phyloP scores from a whole-genome alignment of 805 yeast species.

The Myxozyma nipponensis region DNA sequence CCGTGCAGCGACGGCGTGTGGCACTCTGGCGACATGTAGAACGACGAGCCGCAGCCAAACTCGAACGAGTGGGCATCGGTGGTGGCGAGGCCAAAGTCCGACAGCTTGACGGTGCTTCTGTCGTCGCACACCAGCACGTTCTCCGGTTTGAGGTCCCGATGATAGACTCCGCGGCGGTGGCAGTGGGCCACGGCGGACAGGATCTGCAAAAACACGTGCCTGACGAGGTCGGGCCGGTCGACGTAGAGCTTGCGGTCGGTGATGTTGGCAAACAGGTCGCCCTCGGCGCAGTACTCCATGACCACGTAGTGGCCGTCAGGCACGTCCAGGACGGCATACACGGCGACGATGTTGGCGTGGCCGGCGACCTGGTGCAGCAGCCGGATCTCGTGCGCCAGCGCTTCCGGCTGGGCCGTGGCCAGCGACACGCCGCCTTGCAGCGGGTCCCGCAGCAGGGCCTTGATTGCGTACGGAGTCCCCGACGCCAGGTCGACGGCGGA shows the following conservation, averaged over 20 bases:
- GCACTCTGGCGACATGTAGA: slow-evolving; percentile 77
- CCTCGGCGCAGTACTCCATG: slow-evolving; percentile 82
- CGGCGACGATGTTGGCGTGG: slow-evolving; percentile 74
- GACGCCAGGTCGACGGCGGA: slow-evolving; percentile 55
- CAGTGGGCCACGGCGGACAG: slow-evolving; percentile 79
- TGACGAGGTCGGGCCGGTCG: slow-evolving; percentile 41
- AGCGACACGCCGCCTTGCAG: slow-evolving; percentile 11
- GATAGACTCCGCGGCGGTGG: slow-evolving; percentile 79
- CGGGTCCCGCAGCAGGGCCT: slow-evolving; percentile 52
- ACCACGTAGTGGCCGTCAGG: slow-evolving; percentile 55
- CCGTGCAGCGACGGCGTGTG: slow-evolving; percentile 7
- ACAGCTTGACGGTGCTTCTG: slow-evolving; percentile 56
- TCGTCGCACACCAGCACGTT: slow-evolving; percentile 67
- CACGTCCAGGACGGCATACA: slow-evolving; percentile 66
- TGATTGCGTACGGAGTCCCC: slow-evolving; percentile 60
- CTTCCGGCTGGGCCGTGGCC: slow-evolving; percentile 14
- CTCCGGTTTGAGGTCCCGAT: slow-evolving; percentile 94
- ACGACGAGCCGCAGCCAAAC: slow-evolving; percentile 79
- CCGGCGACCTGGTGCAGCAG: slow-evolving; percentile 70
- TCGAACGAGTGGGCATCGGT: slow-evolving; percentile 58
- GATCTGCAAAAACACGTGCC: slow-evolving; percentile 66
- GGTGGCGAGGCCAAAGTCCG: slow-evolving; percentile 90
- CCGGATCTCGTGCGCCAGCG: slow-evolving; percentile 50
- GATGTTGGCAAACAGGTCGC: slow-evolving; percentile 82
- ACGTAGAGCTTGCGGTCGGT: slow-evolving; percentile 61